phyloP scores from a whole-genome alignment of 805 yeast species.

The Lipomyces japonicus region DNA sequence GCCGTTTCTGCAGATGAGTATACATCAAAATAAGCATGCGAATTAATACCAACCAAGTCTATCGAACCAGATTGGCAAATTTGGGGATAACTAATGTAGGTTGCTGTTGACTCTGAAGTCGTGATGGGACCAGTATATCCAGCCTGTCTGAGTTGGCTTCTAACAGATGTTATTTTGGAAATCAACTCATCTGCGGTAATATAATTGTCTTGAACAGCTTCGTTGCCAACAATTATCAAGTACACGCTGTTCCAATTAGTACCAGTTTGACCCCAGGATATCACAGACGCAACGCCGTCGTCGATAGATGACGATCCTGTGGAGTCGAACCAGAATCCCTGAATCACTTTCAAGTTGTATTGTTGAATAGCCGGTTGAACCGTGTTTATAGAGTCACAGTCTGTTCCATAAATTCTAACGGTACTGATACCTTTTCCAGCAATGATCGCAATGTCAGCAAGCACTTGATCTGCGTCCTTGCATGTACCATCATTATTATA shows the following conservation, averaged over 20 bases:
- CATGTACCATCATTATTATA: conserved; percentile 58
- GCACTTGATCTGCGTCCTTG: conserved; percentile 54
- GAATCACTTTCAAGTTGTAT: conserved; percentile 66
- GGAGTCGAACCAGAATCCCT: conserved; percentile 75
- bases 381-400: conserved; percentile 66
- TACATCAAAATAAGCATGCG: conserved; percentile 77
- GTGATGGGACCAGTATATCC: conserved; percentile 77
- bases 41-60: conserved; percentile 81
- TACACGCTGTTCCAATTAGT: conserved; percentile 66
- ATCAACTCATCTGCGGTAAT: conserved; percentile 60
- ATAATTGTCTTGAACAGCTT: conserved; percentile 67
- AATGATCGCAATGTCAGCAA: conserved; percentile 57
- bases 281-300: conserved; percentile 50
- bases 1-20: conserved; percentile 59
- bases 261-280: conserved; percentile 50
- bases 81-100: conserved; percentile 57
- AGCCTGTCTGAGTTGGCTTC: conserved; percentile 52
- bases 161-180: conserved; percentile 61
- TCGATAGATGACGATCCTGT: conserved; percentile 71
- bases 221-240: conserved; percentile 74
- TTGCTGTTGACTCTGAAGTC: conserved; percentile 87
- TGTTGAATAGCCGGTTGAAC: conserved; percentile 7
- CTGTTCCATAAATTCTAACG: conserved; percentile 81
- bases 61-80: conserved; percentile 63
- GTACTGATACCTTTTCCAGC: conserved; percentile 56